Base-by-base conservation (phyloP, 2,329 filamentous ascomycete species). In the Epicoccum sorghinum region DNA sequence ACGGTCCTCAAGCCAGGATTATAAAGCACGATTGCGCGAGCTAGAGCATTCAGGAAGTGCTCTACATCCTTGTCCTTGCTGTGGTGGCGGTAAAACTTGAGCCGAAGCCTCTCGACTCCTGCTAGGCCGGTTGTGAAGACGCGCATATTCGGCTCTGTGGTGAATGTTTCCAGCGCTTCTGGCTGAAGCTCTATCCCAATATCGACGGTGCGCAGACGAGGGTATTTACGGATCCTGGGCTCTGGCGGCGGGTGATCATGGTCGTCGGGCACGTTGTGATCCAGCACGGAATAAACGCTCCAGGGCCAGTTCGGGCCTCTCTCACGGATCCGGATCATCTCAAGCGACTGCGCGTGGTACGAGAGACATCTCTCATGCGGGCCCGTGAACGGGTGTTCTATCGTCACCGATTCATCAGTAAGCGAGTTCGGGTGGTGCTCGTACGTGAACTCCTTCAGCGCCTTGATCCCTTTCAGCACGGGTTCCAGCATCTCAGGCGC, bases 371-470 rank as follows among this genome's bases (percentile, higher is more conserved):
- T 3, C 1, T 22, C 12, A 6, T 44, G 23, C 10, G 33, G 33
- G 0, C 3, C 33, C 8, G 8, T 12, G 3, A 38, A 14, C 3
- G 33, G 3, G 8, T 6, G 37, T 4, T 23, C 4, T 1, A 6
- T 42, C 2, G 7, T 8, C 7, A 7, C 41, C 1, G 29, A 18
- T 1, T 24, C 13, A 13, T 41, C 22, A 0, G 36, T 35, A 13
- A 49, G 51, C 7, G 48, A 45, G 13, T 45, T 45, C 13, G 35
- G 30, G 24, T 10, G 10, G 13, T 54, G 51, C 12, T 48, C 45
- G 18, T 54, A 54, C 13, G 35, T 30, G 18, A 54, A 54, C n/a
- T 23, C 13, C 12, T 24, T 40, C 4, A 54, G 27, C 9, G 35
- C 40, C 14, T 38, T 41, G 36, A 49, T 41, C 2, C 35, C 36